Conservation (phyloP, 352 stramenopile species). For the Salisapilia sapeloensis region DNA sequence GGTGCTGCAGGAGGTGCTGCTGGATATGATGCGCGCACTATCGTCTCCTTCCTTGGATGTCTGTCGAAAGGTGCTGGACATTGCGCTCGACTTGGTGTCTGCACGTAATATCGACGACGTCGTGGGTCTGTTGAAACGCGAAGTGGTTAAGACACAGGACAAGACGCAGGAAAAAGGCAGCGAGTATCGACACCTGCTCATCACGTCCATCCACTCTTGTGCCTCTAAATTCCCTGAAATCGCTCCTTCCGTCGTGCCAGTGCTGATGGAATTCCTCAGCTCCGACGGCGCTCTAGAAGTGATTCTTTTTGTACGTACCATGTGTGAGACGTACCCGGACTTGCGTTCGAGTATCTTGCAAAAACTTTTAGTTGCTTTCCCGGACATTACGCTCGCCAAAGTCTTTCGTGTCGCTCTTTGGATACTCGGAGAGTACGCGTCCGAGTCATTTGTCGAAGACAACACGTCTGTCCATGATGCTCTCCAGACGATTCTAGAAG, state of each 20-base stretch:
- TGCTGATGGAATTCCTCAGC: slow-evolving; percentile 99
- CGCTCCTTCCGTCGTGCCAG: slow-evolving; percentile 93
- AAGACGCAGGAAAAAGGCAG: slow-evolving; percentile 88
- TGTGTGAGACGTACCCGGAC: slow-evolving; percentile 93
- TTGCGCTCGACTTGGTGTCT: slow-evolving; percentile 95
- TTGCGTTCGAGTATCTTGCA: slow-evolving; percentile 86
- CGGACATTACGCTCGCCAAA: slow-evolving; percentile 86
- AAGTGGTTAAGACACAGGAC: slow-evolving; percentile 84
- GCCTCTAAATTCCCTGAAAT: slow-evolving; percentile 96
- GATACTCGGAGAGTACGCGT: slow-evolving; percentile 90
- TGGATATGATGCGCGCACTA: slow-evolving; percentile 98
- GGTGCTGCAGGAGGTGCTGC: slow-evolving; percentile 96
- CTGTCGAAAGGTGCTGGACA: slow-evolving; percentile 97
- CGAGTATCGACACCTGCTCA: slow-evolving; percentile 96
- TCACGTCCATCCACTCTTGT: slow-evolving; percentile 96
- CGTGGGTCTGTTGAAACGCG: slow-evolving; percentile 79
- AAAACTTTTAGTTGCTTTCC: slow-evolving; percentile 91
- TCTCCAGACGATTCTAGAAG: slow-evolving; percentile 78
- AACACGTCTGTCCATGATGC: slow-evolving; percentile 67
- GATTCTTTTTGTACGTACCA: slow-evolving; percentile 96
- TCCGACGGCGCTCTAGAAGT: slow-evolving; percentile 96
- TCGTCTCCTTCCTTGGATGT: slow-evolving; percentile 96
- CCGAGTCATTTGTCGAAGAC: slow-evolving; percentile 21
- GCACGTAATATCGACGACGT: slow-evolving; percentile 97
- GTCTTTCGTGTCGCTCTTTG: slow-evolving; percentile 97